phyloP scores from a whole-genome alignment of 257 asterid species.

The Euphrasia confusa region DNA sequence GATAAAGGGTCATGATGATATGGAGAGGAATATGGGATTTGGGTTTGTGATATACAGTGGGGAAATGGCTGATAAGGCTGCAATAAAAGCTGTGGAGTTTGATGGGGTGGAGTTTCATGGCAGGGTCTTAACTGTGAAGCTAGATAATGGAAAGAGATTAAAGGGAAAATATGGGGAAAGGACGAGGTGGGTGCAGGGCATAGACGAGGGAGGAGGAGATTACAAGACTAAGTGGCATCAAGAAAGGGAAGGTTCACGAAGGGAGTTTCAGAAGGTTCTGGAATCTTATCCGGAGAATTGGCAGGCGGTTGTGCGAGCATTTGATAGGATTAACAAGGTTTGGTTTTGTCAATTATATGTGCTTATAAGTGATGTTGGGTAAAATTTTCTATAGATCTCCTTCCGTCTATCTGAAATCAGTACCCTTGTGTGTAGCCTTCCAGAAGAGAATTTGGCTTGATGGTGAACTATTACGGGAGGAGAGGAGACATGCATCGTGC shows the following conservation, averaged over 20 bases:
- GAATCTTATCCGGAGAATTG: constrained; percentile 88
- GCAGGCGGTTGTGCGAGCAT: constrained; percentile 84
- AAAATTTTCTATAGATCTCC: constrained; percentile 1
- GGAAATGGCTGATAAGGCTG: constrained; percentile 68
- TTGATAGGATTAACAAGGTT: constrained; percentile 92
- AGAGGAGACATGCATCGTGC: constrained; percentile 99
- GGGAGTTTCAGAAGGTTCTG: constrained; percentile 60
- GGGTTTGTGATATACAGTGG: constrained; percentile 86
- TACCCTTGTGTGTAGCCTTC: constrained; percentile 68
- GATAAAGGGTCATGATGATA: constrained; percentile 73
- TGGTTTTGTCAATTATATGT: constrained; percentile 16
- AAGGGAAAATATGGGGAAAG: constrained; percentile 44
- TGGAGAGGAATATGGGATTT: constrained; percentile 87
- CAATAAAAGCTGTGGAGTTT: constrained; percentile 90
- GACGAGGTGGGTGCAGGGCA: constrained; percentile 53
- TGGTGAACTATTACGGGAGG: constrained; percentile 92
- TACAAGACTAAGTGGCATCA: constrained; percentile 83
- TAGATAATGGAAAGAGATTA: constrained; percentile 84
- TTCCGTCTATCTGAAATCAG: constrained; percentile 15
- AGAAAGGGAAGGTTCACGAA: constrained; percentile 76
- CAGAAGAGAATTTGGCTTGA: constrained; percentile 87
- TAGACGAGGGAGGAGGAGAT: constrained; percentile 35
- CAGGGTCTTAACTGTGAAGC: constrained; percentile 73
- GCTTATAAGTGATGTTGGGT: constrained; percentile 5
- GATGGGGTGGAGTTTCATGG: constrained; percentile 98